phyloP scores from a whole-genome alignment of 106 monocot species.

The Agapanthus africanus region DNA sequence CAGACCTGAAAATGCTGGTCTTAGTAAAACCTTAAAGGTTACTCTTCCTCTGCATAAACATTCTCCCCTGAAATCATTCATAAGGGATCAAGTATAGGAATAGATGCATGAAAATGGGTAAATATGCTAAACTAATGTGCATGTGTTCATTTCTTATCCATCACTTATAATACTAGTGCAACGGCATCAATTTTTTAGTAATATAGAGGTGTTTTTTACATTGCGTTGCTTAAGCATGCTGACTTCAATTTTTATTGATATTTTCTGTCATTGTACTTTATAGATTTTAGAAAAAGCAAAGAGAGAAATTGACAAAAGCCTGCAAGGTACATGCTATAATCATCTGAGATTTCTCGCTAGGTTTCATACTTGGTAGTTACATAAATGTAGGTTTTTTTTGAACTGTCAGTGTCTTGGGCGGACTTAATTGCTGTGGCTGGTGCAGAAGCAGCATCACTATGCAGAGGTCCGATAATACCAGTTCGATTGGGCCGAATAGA shows the following conservation, averaged over 20 bases:
- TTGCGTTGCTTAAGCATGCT: not conserved
- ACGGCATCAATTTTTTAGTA: not conserved
- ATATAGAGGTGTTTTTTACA: not conserved
- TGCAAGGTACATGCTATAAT: conserved; percentile 35
- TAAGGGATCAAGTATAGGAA: not conserved
- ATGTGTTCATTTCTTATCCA: not conserved
- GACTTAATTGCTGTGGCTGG: conserved; percentile 88
- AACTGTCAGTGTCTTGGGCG: conserved; percentile 78
- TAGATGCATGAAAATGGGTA: not conserved
- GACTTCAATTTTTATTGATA: not conserved
- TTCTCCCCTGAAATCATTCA: not conserved
- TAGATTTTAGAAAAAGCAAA: conserved; percentile 78
- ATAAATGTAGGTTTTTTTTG: conserved; percentile 4
- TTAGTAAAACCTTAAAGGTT: conserved; percentile 67
- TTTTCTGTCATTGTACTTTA: not conserved
- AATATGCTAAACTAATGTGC: not conserved
- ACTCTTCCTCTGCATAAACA: not conserved
- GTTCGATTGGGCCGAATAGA: conserved; percentile 64
- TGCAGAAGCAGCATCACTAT: conserved; percentile 72
- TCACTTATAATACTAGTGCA: not conserved
- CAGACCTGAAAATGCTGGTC: conserved; percentile 86
- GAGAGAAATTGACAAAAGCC: conserved; percentile 47
- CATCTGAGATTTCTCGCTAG: conserved; percentile 2
- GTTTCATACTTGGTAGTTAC: not conserved
- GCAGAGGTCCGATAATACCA: conserved; percentile 78